Percentiles rank a stretch among this genome's conserved stretches.
phyloP scores from a whole-genome alignment of 1,284 basidiomycete species.

The Clitocybe nebularis region DNA sequence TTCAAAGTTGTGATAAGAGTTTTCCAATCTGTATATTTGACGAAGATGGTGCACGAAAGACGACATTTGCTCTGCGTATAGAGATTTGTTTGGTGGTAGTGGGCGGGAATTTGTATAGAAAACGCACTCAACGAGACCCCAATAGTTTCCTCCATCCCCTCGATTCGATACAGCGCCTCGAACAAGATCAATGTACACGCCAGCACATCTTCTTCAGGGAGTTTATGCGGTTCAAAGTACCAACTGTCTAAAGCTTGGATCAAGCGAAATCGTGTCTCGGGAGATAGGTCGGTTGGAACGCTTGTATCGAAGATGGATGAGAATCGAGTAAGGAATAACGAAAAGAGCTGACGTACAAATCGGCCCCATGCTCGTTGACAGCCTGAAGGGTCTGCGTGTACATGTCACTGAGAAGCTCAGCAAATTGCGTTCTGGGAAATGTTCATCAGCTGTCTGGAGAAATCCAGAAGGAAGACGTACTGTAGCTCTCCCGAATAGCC shows the following conservation, averaged over 20 bases:
- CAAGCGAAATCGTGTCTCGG: slow-evolving; percentile 44
- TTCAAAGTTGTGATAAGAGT: slow-evolving; percentile 94
- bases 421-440: slow-evolving; percentile 45
- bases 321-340: not conserved
- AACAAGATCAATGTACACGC: slow-evolving; percentile 80
- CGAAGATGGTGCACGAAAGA: slow-evolving; percentile 78
- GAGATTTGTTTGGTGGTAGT: slow-evolving; percentile 10
- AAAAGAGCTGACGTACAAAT: slow-evolving; percentile 34
- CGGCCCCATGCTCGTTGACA: slow-evolving; percentile 55
- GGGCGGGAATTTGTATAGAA: slow-evolving; percentile 17
- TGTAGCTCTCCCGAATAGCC: slow-evolving; percentile 55
- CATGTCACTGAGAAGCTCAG: slow-evolving; percentile 81
- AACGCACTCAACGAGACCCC: slow-evolving; percentile 65
- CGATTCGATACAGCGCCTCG: slow-evolving; percentile 65
- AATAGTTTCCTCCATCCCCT: slow-evolving; percentile 68
- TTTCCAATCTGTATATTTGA: slow-evolving; percentile 82
- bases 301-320: slow-evolving; percentile 18
- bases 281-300: slow-evolving; percentile 28
- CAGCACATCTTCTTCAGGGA: slow-evolving; percentile 77
- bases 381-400: slow-evolving; percentile 72
- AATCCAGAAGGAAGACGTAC: slow-evolving; percentile 37
- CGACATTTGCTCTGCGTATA: slow-evolving; percentile 60
- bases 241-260: slow-evolving; percentile 71
- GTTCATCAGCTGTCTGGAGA: slow-evolving; percentile 9
- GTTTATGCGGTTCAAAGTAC: slow-evolving; percentile 84